Conservation (phyloP, 805 yeast species). For the Candida ovalis region DNA sequence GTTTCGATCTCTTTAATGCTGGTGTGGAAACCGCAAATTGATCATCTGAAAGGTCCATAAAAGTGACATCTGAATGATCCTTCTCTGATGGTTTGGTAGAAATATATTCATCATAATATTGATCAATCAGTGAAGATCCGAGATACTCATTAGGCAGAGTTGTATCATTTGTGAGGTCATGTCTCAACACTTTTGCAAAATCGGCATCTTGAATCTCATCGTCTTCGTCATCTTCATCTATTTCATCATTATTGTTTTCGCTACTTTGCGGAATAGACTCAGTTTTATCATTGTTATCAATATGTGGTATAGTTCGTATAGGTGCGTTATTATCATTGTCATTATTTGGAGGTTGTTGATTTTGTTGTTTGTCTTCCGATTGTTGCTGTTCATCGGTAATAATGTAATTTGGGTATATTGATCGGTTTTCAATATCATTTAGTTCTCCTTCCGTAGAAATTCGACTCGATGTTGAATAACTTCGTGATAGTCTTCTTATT, state of each 20-base stretch:
- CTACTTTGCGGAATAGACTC: background rate
- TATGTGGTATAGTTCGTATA: background rate
- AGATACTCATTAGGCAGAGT: constrained; percentile 5
- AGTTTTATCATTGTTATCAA: no score
- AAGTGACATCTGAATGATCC: background rate
- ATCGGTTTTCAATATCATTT: background rate
- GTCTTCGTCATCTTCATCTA: constrained; percentile 5
- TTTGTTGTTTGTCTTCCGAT: background rate
- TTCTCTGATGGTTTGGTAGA: background rate
- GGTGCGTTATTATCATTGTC: no score
- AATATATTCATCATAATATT: constrained; percentile 2
- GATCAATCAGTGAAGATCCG: background rate
- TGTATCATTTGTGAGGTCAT: constrained; percentile 4
- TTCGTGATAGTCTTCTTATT: background rate
- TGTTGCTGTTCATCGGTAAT: background rate
- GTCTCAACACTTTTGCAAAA: constrained; percentile 3
- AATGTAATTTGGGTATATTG: background rate
- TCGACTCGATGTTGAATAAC: background rate
- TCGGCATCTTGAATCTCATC: constrained; percentile 3
- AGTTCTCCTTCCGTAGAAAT: background rate
- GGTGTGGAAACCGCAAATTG: constrained; percentile 6
- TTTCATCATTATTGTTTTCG: background rate
- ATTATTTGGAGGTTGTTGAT: background rate
- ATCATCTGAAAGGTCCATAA: background rate
- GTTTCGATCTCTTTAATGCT: constrained; percentile 5